These are phyloP conservation scores for Trypanosoma brucei DNA, from an alignment of 208 protist genomes.

Conservation along the genomic window DNA sequence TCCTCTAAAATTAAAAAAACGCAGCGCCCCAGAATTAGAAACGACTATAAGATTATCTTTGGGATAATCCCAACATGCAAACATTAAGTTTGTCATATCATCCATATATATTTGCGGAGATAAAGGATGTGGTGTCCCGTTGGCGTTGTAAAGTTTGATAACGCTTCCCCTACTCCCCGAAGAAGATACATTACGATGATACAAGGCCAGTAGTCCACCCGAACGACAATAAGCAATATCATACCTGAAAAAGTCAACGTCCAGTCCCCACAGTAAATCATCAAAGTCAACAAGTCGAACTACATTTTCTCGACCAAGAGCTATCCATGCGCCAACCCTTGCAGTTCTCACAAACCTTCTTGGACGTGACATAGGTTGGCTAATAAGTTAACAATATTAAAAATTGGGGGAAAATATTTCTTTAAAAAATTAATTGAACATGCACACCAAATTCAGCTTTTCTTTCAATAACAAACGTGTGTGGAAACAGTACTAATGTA, in stretches of 20 bases:
- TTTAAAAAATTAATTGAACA: not conserved
- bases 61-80: constrained; percentile 60
- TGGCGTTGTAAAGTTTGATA: constrained; percentile 30
- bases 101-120: constrained; percentile 24
- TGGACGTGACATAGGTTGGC: constrained; percentile 32
- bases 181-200: constrained; percentile 13
- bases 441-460: too few relatives aligned
- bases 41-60: constrained; percentile 69
- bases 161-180: constrained; percentile 20
- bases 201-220: constrained; percentile 53
- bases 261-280: constrained; percentile 22
- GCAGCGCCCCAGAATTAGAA: constrained; percentile 35
- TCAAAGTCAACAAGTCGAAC: constrained; percentile 56
- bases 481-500: not conserved
- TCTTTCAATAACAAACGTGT: too few relatives aligned
- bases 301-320: constrained; percentile 43
- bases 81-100: constrained; percentile 46
- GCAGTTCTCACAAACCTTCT: constrained; percentile 37
- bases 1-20: constrained; percentile 59
- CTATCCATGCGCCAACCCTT: constrained; percentile 57
- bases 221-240: constrained; percentile 40
- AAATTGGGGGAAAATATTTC: constrained; percentile 2
- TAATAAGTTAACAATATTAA: constrained; percentile 1
- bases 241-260: constrained; percentile 19
- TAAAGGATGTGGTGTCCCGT: constrained; percentile 17